phyloP scores from a whole-genome alignment of 2,329 filamentous ascomycete species.

The Cadophora gregata region DNA sequence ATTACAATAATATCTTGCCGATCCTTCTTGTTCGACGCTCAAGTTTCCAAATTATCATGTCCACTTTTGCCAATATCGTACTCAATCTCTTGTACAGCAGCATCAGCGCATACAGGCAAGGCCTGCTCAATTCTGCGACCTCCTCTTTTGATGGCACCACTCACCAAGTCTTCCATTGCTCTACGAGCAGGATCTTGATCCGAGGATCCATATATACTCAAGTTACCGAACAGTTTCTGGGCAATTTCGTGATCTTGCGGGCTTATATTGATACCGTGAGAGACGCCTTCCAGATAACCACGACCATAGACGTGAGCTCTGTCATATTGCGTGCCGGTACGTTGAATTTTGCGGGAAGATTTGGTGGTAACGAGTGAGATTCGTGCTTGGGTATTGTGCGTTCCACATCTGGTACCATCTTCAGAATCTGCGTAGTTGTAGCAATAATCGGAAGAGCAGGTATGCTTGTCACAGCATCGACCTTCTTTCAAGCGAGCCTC shows the following conservation, averaged over 20 bases:
- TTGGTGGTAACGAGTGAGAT: neutral
- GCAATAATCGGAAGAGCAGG: neutral
- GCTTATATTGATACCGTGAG: neutral
- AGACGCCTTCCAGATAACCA: neutral
- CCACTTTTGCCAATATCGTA: neutral
- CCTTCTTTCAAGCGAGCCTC: neutral
- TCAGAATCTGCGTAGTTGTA: neutral
- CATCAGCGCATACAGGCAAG: neutral
- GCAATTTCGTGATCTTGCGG: neutral
- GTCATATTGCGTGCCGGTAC: neutral
- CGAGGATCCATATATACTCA: neutral
- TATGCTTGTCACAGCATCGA: neutral
- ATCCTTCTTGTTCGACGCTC: neutral
- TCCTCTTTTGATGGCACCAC: neutral
- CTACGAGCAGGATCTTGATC: neutral
- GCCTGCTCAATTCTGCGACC: neutral
- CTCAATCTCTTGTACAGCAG: neutral
- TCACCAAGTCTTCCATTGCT: neutral
- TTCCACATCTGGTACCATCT: neutral
- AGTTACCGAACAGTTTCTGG: neutral
- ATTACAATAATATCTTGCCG: neutral
- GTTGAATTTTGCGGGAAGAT: neutral
- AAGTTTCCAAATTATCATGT: neutral
- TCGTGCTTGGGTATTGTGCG: neutral
- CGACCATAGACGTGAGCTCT: neutral